These are phyloP conservation scores for Talaromyces atroroseus DNA, from an alignment of 2,329 filamentous ascomycete species.

Conservation along the genomic window DNA sequence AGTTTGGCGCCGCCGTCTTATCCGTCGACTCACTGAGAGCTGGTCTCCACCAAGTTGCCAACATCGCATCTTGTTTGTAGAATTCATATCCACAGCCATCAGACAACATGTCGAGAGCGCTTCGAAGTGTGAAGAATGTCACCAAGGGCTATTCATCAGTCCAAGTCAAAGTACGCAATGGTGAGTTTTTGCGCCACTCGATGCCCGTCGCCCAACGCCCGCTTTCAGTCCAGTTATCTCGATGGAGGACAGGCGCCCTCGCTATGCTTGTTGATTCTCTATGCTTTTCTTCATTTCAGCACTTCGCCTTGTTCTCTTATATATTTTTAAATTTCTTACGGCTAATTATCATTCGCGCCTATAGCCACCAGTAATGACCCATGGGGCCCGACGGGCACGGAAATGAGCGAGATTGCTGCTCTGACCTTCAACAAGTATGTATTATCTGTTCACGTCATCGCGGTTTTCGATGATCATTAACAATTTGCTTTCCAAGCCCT, in stretches of 20 bases:
- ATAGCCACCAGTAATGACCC: constrained; percentile 96
- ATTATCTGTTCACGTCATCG: not conserved
- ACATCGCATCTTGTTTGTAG: not conserved
- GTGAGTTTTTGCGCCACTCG: constrained; percentile 47
- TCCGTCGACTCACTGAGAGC: constrained; percentile 4
- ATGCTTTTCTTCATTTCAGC: not conserved
- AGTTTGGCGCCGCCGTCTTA: not conserved
- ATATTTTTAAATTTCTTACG: not conserved
- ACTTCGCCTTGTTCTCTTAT: not conserved
- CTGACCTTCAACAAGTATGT: constrained; percentile 95
- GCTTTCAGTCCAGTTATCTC: not conserved
- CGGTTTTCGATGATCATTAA: not conserved
- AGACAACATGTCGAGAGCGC: constrained; percentile 80
- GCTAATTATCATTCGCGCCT: constrained; percentile 8
- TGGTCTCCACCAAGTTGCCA: constrained; percentile 2
- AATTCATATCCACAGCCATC: not conserved
- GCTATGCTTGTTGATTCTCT: not conserved
- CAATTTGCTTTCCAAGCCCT: constrained; percentile 52
- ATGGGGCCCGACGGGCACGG: constrained; percentile 95
- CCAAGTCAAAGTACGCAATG: constrained; percentile 98
- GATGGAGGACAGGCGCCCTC: not conserved
- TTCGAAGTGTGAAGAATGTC: constrained; percentile 97
- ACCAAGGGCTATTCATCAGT: constrained; percentile 96
- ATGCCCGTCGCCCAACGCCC: not conserved
- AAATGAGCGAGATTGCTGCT: constrained; percentile 98